Conservation (phyloP, 208 protist species). For the Trypanosomatidae sp. region DNA sequence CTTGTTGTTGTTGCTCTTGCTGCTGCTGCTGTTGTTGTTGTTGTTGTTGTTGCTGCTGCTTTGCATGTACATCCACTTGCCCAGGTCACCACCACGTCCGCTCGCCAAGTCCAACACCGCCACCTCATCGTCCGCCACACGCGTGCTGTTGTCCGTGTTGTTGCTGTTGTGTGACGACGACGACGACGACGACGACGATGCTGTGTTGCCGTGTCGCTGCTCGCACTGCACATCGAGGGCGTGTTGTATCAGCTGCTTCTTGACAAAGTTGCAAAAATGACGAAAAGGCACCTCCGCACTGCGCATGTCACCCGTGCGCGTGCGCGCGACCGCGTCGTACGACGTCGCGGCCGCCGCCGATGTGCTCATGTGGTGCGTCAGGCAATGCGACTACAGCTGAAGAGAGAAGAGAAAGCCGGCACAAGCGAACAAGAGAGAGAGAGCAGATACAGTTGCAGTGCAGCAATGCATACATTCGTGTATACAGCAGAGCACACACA, state of each 20-base stretch:
- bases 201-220: not conserved
- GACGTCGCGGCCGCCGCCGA: constrained; percentile 21
- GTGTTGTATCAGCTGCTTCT: constrained; percentile 71
- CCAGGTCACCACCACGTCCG: constrained; percentile 73
- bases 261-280: constrained; percentile 82
- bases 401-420: too few relatives aligned
- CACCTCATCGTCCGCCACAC: constrained; percentile 2
- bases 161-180: too few relatives aligned
- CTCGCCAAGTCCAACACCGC: constrained; percentile 66
- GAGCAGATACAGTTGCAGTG: too few relatives aligned
- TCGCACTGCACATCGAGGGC: constrained; percentile 25
- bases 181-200: too few relatives aligned
- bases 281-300: constrained; percentile 65
- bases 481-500: too few relatives aligned
- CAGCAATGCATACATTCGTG: too few relatives aligned
- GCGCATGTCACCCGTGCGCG: constrained; percentile 31
- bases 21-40: too few relatives aligned
- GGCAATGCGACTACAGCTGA: too few relatives aligned
- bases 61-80: constrained; percentile 78
- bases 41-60: constrained; percentile 11
- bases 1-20: not conserved
- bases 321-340: constrained; percentile 51
- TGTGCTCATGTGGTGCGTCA: too few relatives aligned
- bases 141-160: too few relatives aligned
- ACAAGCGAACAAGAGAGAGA: too few relatives aligned